Percentiles rank a stretch among this genome's conserved stretches.
Evolutionary conservation across 495 filamentous ascomycete genomes (phyloP).

Genomic region (Alectoria sarmentosa): DNA sequence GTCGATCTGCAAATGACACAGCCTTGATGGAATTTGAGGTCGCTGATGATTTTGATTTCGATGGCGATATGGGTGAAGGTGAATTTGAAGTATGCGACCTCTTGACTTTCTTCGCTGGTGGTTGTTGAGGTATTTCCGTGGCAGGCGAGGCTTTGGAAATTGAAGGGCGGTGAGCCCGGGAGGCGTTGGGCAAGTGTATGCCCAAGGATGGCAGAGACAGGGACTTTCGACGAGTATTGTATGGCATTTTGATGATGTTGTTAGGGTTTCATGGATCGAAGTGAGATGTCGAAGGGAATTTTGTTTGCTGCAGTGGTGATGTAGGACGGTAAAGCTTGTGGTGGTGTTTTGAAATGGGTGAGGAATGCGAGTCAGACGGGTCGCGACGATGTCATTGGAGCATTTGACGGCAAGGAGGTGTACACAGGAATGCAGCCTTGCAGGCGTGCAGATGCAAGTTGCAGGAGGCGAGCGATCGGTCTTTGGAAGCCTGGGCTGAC

Average conservation of each 20-base stretch:
- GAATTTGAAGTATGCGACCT: slow-evolving; percentile 60
- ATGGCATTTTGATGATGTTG: slow-evolving; percentile 61
- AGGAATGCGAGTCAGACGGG: slow-evolving; percentile 26
- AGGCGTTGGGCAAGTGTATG: slow-evolving; percentile 79
- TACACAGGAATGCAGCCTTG: slow-evolving; percentile 25
- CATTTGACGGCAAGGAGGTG: slow-evolving; percentile 22
- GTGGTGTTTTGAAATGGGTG: slow-evolving; percentile 12
- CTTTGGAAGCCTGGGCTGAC: background rate
- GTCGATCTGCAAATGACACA: slow-evolving; percentile 39
- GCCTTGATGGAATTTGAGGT: slow-evolving; percentile 31
- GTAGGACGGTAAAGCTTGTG: slow-evolving; percentile 21
- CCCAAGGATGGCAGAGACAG: slow-evolving; percentile 88
- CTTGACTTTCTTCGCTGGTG: slow-evolving; percentile 78
- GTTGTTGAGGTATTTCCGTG: slow-evolving; percentile 47
- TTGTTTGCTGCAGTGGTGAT: slow-evolving; percentile 17
- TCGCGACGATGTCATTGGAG: slow-evolving; percentile 22
- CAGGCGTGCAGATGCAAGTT: slow-evolving; percentile 13
- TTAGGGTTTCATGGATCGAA: slow-evolving; percentile 11
- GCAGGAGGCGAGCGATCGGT: slow-evolving; percentile 4
- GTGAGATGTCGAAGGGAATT: background rate
- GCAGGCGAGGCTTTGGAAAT: slow-evolving; percentile 46
- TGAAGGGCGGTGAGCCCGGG: slow-evolving; percentile 60
- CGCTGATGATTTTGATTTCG: slow-evolving; percentile 33
- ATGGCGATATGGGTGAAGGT: slow-evolving; percentile 46
- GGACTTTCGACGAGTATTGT: slow-evolving; percentile 97